phyloP scores from a whole-genome alignment of 192 early-diverging fungal genomes.

The Coemansia sp. region DNA sequence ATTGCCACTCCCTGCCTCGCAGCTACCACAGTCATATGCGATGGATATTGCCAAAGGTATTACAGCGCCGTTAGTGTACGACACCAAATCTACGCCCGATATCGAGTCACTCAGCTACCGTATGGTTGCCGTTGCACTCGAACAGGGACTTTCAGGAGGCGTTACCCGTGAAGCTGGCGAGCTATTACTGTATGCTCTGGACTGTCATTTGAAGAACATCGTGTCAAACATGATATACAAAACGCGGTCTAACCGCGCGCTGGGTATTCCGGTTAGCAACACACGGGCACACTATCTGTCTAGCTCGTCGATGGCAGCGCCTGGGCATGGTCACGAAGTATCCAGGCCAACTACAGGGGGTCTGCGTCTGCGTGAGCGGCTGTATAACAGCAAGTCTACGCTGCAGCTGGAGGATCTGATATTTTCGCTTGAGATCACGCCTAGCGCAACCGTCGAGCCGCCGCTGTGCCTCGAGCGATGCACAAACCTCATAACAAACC shows the following conservation, averaged over 20 bases:
- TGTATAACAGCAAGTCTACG: constrained; percentile 44
- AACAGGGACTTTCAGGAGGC: constrained; percentile 65
- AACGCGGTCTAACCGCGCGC: constrained; percentile 59
- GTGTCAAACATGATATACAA: constrained; percentile 68
- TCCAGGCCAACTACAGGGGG: constrained; percentile 32
- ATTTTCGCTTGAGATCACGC: constrained; percentile 63
- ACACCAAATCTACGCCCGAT: constrained; percentile 64
- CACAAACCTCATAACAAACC: constrained; percentile 56
- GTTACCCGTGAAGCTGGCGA: constrained; percentile 61
- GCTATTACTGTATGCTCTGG: constrained; percentile 64
- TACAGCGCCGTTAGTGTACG: constrained; percentile 63
- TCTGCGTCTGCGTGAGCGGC: constrained; percentile 44
- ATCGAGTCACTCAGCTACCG: constrained; percentile 62
- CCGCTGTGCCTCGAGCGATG: constrained; percentile 61
- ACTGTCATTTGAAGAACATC: constrained; percentile 68
- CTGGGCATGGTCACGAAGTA: background rate
- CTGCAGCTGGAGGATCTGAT: constrained; percentile 60
- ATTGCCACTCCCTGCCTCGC: constrained; percentile 49
- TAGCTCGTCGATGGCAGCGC: background rate
- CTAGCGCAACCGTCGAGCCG: constrained; percentile 63
- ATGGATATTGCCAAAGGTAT: constrained; percentile 67
- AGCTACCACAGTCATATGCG: constrained; percentile 53
- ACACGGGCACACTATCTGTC: background rate
- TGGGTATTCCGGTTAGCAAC: constrained; percentile 52
- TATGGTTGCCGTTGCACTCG: constrained; percentile 66